A percentile compares a stretch with the other conserved stretches of the same genome.
phyloP scores from a whole-genome alignment of 768 basidiomycete species.

The Trametes maxima region DNA sequence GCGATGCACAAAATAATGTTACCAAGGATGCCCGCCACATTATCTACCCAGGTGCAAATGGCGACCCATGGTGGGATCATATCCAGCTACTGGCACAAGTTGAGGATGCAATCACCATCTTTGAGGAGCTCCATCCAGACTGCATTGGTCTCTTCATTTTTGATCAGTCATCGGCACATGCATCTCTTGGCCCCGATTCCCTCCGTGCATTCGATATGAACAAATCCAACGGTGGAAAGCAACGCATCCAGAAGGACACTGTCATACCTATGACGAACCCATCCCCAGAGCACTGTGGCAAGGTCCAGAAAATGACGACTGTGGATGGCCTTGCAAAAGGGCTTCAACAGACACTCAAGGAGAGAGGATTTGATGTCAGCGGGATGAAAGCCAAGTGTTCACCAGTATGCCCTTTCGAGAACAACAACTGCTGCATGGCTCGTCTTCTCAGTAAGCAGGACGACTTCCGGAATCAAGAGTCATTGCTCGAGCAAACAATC shows the following conservation, averaged over 20 bases:
- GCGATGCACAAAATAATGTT: conserved; percentile 17
- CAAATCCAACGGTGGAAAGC: too few species aligned
- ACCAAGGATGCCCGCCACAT: conserved; percentile 36
- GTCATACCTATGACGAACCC: conserved; percentile 44
- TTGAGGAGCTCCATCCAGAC: conserved; percentile 40
- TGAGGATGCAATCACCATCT: conserved; percentile 37
- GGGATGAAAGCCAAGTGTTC: conserved; percentile 39
- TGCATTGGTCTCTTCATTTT: conserved; percentile 40
- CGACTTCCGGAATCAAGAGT: conserved; percentile 42
- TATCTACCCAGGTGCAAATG: too few species aligned
- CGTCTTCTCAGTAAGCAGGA: conserved; percentile 41
- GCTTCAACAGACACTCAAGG: conserved; percentile 37
- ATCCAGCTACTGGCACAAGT: conserved; percentile 39
- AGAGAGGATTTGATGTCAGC: conserved; percentile 42
- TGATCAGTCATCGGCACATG: conserved; percentile 47
- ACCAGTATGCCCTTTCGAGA: too few species aligned
- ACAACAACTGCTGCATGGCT: conserved; percentile 39
- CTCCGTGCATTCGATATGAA: conserved; percentile 34
- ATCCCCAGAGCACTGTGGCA: conserved; percentile 26
- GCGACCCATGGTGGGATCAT: conserved; percentile 44
- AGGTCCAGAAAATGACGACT: conserved; percentile 40
- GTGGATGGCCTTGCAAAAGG: conserved; percentile 31
- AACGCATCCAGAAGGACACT: conserved; percentile 20
- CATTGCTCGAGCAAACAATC: conserved; percentile 33
- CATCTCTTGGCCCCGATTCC: conserved; percentile 25